Evolutionary conservation across 2,329 filamentous ascomycete species (phyloP).

Genomic region (Boeremia lycopersici): DNA sequence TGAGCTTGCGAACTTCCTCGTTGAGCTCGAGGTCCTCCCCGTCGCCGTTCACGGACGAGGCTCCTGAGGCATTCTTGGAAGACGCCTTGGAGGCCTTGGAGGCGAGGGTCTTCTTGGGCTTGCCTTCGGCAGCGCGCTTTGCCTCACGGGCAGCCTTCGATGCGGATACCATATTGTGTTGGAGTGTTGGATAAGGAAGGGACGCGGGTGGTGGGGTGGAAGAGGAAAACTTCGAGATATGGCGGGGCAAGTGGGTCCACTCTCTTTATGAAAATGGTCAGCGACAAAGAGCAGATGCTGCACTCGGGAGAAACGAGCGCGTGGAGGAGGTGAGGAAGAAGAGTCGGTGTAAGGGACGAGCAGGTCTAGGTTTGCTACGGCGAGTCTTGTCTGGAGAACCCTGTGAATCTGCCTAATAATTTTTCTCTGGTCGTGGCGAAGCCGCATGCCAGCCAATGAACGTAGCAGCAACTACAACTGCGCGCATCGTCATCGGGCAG

Average conservation of each 20-base stretch:
- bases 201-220: constrained; percentile 26
- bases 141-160: constrained; percentile 72
- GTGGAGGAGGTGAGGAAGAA: constrained; percentile 12
- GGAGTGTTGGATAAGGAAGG: constrained; percentile 15
- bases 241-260: constrained; percentile 17
- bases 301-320: constrained; percentile 19
- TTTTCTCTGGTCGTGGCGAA: constrained; percentile 30
- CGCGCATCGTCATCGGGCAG: constrained; percentile 27
- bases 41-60: constrained; percentile 73
- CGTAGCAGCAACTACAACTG: constrained; percentile 14
- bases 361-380: constrained; percentile 11
- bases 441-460: constrained; percentile 26
- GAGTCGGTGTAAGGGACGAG: constrained; percentile 3
- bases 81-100: constrained; percentile 69
- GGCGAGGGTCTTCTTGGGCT: constrained; percentile 76
- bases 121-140: constrained; percentile 70
- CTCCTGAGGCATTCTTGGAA: constrained; percentile 64
- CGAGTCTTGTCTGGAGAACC: constrained; percentile 22
- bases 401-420: constrained; percentile 29
- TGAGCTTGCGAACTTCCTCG: constrained; percentile 84
- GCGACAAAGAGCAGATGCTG: constrained; percentile 16
- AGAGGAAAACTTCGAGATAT: constrained; percentile 23
- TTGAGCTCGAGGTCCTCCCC: constrained; percentile 70
- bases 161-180: constrained; percentile 66
- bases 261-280: constrained; percentile 27